Base-by-base conservation (phyloP, 2,329 filamentous ascomycete species). In the Trichoderma cornu-damae region DNA sequence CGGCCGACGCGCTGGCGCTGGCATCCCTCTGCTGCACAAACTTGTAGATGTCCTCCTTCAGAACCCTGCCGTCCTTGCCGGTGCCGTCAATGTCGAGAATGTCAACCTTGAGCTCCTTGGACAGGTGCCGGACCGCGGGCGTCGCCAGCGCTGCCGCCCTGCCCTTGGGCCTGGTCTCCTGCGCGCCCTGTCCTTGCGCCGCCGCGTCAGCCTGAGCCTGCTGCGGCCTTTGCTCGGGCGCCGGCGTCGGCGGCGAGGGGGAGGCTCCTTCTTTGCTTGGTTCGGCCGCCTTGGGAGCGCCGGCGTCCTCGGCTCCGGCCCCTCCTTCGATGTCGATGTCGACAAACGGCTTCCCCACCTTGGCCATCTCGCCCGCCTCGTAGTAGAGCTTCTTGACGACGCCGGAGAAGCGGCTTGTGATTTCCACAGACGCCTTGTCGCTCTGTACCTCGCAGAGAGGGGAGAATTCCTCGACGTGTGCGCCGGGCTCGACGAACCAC, bases 381-480 rank as follows among this genome's bases (percentile, higher is more conserved):
- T 96, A 97, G 74, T 97, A 85, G 43, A 99, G 79, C 75, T 92
- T 97, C 78, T 96, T 96, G 64, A 99, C 93, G 0, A 96, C 88
- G 20, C 94, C 94, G 58, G 92, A 86, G 72, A 96, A 99, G 54
- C 94, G 87, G 67, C 92, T 96, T 37, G 94, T 97, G 65, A 99
- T 99, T 80, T 97, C 82, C 20, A 86, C 83, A 1, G 84, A 84
- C 49, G 94, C 94, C 74, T 99, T 99, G 76, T 99, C 94, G 67
- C 92, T 96, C 72, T 97, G 94, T 43, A 99, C 95, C 76, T 99
- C 94, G 75, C 94, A 99, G 46, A 99, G 81, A 60, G 93, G 94
- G 65, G 95, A 94, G 81, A 96, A 99, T 77, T 99, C 93, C 76
- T 99, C 92, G 66, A 99, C 92, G 58, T 89, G 86, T 34, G 94